A percentile compares a stretch with the other conserved stretches of the same genome.
Evolutionary conservation across 2,329 filamentous ascomycete species (phyloP).

Genomic region (Xylaria sp.): DNA sequence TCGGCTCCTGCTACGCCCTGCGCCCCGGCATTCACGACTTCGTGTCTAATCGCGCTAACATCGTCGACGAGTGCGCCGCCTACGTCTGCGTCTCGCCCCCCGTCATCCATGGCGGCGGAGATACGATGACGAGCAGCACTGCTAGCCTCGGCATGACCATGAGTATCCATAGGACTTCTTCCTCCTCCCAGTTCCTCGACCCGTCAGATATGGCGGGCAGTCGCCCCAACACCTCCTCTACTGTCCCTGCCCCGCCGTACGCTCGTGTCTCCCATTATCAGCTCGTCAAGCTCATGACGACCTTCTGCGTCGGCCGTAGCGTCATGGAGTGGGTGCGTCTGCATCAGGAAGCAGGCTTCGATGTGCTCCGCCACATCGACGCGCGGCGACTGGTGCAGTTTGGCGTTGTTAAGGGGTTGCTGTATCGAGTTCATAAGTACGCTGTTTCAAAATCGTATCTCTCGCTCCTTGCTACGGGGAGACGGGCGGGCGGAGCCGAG

Average conservation of each 20-base stretch:
- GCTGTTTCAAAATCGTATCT: slow-evolving; percentile 75
- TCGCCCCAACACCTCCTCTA: slow-evolving; percentile 18
- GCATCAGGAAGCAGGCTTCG: slow-evolving; percentile 72
- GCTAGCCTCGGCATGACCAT: slow-evolving; percentile 15
- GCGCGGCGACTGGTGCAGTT: slow-evolving; percentile 93
- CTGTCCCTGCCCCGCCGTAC: background rate
- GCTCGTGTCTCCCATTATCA: slow-evolving; percentile 60
- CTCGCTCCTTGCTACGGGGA: slow-evolving; percentile 64
- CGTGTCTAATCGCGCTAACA: slow-evolving; percentile 73
- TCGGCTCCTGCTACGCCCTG: slow-evolving; percentile 88
- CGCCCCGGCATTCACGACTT: slow-evolving; percentile 83
- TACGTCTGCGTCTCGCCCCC: slow-evolving; percentile 71
- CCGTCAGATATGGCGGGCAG: slow-evolving; percentile 6
- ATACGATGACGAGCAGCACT: slow-evolving; percentile 21
- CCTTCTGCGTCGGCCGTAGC: slow-evolving; percentile 83
- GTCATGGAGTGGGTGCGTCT: slow-evolving; percentile 86
- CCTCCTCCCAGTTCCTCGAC: slow-evolving; percentile 6
- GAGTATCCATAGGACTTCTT: background rate
- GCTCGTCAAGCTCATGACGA: slow-evolving; percentile 85
- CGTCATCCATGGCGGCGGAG: background rate
- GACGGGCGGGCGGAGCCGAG: slow-evolving; percentile 48
- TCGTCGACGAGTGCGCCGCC: slow-evolving; percentile 87
- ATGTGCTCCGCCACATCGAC: slow-evolving; percentile 80
- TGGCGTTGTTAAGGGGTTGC: slow-evolving; percentile 91
- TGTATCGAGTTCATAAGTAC: slow-evolving; percentile 94